A percentile compares a stretch with the other conserved stretches of the same genome.
Evolutionary conservation across 306 rosid genomes (phyloP).

Genomic region (Luffa aegyptiaca): DNA sequence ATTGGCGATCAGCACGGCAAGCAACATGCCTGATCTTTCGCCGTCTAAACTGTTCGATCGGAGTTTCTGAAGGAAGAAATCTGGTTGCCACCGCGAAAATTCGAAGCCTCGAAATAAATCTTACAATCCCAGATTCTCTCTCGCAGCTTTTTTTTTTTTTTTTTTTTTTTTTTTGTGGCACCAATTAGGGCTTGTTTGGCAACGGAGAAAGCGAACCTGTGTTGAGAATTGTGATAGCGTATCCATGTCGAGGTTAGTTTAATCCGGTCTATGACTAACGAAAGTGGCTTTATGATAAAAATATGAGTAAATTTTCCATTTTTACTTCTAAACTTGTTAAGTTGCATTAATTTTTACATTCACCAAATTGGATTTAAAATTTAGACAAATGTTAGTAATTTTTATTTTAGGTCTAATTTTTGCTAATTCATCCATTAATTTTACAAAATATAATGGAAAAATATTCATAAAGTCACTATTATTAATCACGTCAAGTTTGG

Average conservation of each 20-base stretch:
- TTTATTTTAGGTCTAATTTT: too few species aligned
- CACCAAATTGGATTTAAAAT: too few species aligned
- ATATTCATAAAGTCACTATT: too few species aligned
- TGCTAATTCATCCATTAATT: too few species aligned
- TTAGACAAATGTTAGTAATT: too few species aligned
- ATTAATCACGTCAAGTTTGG: too few species aligned
- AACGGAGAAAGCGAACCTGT: neutral
- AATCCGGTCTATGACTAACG: neutral
- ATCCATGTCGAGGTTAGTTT: neutral
- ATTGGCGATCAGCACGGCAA: conserved; percentile 61
- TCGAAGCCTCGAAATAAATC: neutral
- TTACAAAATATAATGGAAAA: too few species aligned
- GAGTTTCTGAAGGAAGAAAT: neutral
- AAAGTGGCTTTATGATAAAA: too few species aligned
- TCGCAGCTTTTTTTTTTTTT: neutral
- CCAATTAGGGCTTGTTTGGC: neutral
- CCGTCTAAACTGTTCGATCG: neutral
- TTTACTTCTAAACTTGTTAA: too few species aligned
- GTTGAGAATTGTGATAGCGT: neutral
- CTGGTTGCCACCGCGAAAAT: neutral
- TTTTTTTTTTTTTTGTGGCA: too few species aligned
- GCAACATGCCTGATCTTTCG: conserved; percentile 27
- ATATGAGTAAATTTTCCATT: too few species aligned
- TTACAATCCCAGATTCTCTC: neutral
- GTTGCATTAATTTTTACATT: too few species aligned